phyloP scores from a whole-genome alignment of 1,284 basidiomycete species.

The Earliella scabrosa region DNA sequence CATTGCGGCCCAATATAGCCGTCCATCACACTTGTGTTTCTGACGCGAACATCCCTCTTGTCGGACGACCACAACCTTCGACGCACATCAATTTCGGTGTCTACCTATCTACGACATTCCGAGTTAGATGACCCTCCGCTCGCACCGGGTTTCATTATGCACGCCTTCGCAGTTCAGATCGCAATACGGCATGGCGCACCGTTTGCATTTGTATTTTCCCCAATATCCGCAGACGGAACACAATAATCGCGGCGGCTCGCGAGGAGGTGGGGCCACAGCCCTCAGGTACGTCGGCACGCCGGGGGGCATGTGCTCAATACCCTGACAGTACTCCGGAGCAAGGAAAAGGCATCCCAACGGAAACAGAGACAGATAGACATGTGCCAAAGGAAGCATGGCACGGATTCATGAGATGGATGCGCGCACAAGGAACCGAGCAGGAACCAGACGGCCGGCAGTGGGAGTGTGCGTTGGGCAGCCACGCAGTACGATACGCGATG shows the following conservation, averaged over 20 bases:
- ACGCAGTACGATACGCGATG: too few species aligned
- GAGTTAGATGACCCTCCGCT: slow-evolving; percentile 51
- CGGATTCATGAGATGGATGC: neutral
- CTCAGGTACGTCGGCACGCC: slow-evolving; percentile 62
- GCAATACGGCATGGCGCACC: slow-evolving; percentile 64
- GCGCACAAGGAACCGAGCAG: too few species aligned
- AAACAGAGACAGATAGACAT: neutral
- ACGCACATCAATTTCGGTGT: neutral
- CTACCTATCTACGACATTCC: neutral
- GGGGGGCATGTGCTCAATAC: slow-evolving; percentile 56
- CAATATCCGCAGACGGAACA: slow-evolving; percentile 75
- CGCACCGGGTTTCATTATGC: slow-evolving; percentile 67
- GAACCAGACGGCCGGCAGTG: too few species aligned
- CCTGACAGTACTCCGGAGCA: slow-evolving; percentile 43
- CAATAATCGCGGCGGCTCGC: slow-evolving; percentile 54
- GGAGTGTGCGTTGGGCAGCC: too few species aligned
- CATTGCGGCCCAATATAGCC: too few species aligned
- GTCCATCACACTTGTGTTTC: too few species aligned
- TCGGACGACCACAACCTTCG: too few species aligned
- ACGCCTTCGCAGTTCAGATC: slow-evolving; percentile 57
- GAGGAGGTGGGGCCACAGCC: slow-evolving; percentile 50
- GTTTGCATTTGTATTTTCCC: slow-evolving; percentile 64
- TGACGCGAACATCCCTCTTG: too few species aligned
- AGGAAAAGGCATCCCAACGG: neutral
- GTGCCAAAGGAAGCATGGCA: neutral